Percentiles rank a stretch among this genome's conserved stretches.
Evolutionary conservation across 2,329 filamentous ascomycete species (phyloP).

Genomic region (Didymella pomorum): DNA sequence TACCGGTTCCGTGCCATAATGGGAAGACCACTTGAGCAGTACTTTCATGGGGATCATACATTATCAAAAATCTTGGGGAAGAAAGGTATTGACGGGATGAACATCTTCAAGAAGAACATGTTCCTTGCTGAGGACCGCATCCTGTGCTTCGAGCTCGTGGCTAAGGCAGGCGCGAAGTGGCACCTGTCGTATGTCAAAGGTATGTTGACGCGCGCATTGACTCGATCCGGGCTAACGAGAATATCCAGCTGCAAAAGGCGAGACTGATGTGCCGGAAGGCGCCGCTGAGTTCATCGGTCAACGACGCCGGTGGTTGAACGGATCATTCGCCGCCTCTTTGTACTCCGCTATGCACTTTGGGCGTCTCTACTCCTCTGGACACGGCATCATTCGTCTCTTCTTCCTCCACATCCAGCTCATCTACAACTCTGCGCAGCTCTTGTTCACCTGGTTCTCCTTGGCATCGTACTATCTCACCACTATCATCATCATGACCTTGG

Average conservation of each 20-base stretch:
- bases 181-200: neutral
- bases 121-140: slow-evolving; percentile 74
- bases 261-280: slow-evolving; percentile 95
- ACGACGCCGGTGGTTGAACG: slow-evolving; percentile 95
- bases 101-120: slow-evolving; percentile 99
- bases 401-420: slow-evolving; percentile 93
- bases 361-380: slow-evolving; percentile 79
- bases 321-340: slow-evolving; percentile 66
- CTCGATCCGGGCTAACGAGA: neutral
- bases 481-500: slow-evolving; percentile 92
- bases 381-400: slow-evolving; percentile 95
- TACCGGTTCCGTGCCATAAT: neutral
- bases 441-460: slow-evolving; percentile 78
- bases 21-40: neutral
- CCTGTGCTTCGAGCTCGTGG: slow-evolving; percentile 74
- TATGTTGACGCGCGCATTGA: slow-evolving; percentile 1
- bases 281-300: slow-evolving; percentile 94
- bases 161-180: slow-evolving; percentile 13
- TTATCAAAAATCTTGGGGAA: slow-evolving; percentile 82
- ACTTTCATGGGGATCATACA: neutral
- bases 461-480: slow-evolving; percentile 96
- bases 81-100: slow-evolving; percentile 99
- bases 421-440: slow-evolving; percentile 85
- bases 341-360: slow-evolving; percentile 58
- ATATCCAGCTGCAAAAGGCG: slow-evolving; percentile 89